phyloP scores from a whole-genome alignment of 73 alveolate genomes.

The Tetrahymena thermophila region DNA sequence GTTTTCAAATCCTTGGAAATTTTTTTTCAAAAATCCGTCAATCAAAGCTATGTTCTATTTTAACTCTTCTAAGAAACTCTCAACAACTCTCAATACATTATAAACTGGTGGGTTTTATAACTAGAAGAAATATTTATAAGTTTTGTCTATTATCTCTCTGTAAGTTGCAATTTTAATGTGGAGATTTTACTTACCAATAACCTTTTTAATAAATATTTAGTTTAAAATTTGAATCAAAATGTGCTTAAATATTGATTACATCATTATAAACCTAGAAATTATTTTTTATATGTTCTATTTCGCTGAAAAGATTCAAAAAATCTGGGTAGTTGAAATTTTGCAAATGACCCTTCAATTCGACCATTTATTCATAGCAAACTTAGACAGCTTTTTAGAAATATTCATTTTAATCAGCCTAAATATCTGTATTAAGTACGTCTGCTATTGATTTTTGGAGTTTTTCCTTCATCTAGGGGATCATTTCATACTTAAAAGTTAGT shows the following conservation, averaged over 20 bases:
- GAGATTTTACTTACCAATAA: not conserved
- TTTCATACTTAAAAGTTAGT: not conserved
- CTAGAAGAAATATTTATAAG: not conserved
- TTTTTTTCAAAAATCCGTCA: not conserved
- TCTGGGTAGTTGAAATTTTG: not conserved
- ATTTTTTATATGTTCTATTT: not conserved
- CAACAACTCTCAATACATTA: not conserved
- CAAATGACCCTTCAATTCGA: not conserved
- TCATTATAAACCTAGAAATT: not conserved
- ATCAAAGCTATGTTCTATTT: not conserved
- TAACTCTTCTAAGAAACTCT: not conserved
- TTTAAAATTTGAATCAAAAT: not conserved
- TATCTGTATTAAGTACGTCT: not conserved
- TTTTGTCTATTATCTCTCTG: not conserved
- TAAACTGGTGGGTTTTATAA: not conserved
- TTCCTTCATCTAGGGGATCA: not conserved
- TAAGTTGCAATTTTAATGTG: not conserved
- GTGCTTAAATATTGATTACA: not conserved
- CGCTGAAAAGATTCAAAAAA: not conserved
- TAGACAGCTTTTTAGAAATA: not conserved
- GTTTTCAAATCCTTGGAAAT: not conserved
- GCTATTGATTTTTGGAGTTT: not conserved
- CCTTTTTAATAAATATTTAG: not conserved
- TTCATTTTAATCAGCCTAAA: not conserved
- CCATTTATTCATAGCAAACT: not conserved